Base-by-base conservation (phyloP, 1,284 basidiomycete genomes). In the Ustilago curta region DNA sequence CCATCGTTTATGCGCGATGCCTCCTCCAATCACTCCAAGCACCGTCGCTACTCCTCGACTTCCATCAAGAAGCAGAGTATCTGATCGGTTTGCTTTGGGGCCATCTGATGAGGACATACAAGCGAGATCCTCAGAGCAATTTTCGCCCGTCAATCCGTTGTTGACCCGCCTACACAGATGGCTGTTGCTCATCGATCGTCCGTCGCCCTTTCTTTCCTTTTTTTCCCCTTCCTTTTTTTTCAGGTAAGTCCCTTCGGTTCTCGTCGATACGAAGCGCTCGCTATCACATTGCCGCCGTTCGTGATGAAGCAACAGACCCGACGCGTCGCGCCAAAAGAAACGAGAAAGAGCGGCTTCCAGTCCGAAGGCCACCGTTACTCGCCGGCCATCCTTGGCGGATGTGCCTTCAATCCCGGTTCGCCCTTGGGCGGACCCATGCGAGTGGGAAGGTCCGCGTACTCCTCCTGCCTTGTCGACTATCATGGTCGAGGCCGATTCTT, bases 371-470 rank as follows among this genome's bases (percentile, higher is more conserved):
- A 74, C 77, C 76, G 80, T 71, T 82, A 82, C 80, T 82, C 80
- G 80, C 75, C 74, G 43, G 50, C 62, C 53, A 45, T 37, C 53
- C 52, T 27, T 12, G 45, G 19, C 32, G 50, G 49, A 56, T 54
- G 52, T 27, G 49, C 40, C 59, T 56, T 67, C 56, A 27, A 27
- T 56, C 18, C 51, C 51, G 69, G 69, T 43, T 40, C 50, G 50
- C 55, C 35, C 44, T 59, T 40, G 60, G 61, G 68, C 35, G 48
- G 54, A 50, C 60, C 59, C 73, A 74, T 69, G 80, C 80, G 80
- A 82, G 80, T 82, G 80, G 80, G 80, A 82, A 82, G 80, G 80
- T 82, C 80, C 80, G 80, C 80, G 79, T 78, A 79, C 80, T 78
- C 80, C 80, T 82, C 77, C 72, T 71, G 57, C 67, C 72, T 75